Evolutionary conservation across 2,329 filamentous ascomycete species (phyloP), one percentile per base, ranked within the genome.

Genomic region (Sphaerostilbella broomeana): DNA sequence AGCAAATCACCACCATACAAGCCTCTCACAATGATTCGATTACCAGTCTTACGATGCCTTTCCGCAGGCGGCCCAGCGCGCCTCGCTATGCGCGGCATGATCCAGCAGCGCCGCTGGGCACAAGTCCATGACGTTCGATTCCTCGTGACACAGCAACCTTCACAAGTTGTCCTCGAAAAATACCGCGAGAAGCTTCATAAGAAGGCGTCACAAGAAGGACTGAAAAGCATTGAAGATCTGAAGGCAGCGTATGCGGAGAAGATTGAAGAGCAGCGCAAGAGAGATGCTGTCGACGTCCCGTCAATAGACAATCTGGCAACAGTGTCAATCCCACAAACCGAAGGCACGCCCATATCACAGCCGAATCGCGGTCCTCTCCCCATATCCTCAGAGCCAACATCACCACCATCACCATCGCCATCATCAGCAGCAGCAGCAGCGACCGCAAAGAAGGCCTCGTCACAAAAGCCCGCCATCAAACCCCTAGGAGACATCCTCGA

Each of bases 91-190:
- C 53, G 55, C 38, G 49, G 58, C 40, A 21, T 34, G 21, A 10
- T 17, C 13, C 42, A 41, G 17, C 90, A 95, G 62, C 78, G 82
- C 40, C 79, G 89, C 59, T 94, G 86, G 84, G 90, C 90, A 2
- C 86, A 86, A 54, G 88, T 95, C 20, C 86, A 94, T 62, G 86
- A 95, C 62, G 81, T 94, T 33, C 86, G 89, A 48, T 94, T 90
- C 70, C 75, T 95, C 31, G 84, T 84, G 45, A 92, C 87, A 12
- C 85, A 88, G 46, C 77, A 77, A 42, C 69, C 77, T 42, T 72
- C 81, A 32, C 73, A 77, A 42, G 72, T 74, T 51, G 69, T 95
- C 26, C 59, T 86, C 48, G 87, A 94, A 48, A 94, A 86, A 63
- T 98, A 98, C 69, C 78, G 77, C 51, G 75, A 82, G 42, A 95